A percentile compares a stretch with the other conserved stretches of the same genome.
Conservation (phyloP, 352 stramenopile species). For the Phytophthora fragariae region DNA sequence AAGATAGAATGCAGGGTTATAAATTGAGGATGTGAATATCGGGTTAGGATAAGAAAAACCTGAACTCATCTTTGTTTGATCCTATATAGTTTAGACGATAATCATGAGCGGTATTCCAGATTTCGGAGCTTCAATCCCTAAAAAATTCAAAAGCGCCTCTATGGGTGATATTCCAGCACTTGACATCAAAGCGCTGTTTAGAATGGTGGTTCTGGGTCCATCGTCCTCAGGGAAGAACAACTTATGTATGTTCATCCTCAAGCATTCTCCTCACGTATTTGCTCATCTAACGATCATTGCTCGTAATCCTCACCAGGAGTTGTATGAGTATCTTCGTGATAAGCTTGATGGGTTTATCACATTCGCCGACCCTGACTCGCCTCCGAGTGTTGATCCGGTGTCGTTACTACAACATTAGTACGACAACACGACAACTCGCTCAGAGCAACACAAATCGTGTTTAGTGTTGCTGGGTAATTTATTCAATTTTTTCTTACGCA, state of each 20-base stretch:
- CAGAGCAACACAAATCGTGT: too few relatives aligned
- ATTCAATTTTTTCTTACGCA: too few relatives aligned
- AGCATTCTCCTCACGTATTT: too few relatives aligned
- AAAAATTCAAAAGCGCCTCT: neutral
- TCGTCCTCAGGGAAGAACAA: too few relatives aligned
- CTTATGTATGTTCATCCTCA: too few relatives aligned
- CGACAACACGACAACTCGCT: too few relatives aligned
- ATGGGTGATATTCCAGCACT: neutral
- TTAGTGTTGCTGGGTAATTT: too few relatives aligned
- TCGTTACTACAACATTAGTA: too few relatives aligned
- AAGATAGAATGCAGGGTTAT: neutral
- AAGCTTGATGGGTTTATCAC: neutral
- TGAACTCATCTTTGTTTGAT: neutral
- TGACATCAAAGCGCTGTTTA: too few relatives aligned
- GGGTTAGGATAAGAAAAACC: neutral
- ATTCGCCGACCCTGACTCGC: neutral
- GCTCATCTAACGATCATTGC: neutral
- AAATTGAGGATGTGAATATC: neutral
- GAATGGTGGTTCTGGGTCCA: too few relatives aligned
- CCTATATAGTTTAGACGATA: neutral
- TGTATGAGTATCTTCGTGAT: neutral
- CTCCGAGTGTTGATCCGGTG: neutral
- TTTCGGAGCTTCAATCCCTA: neutral
- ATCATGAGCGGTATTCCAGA: slow-evolving; percentile 7
- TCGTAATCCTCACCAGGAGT: neutral